These are phyloP conservation scores for Podospora tetraspora DNA, from an alignment of 495 filamentous ascomycete genomes.

Conservation along the genomic window DNA sequence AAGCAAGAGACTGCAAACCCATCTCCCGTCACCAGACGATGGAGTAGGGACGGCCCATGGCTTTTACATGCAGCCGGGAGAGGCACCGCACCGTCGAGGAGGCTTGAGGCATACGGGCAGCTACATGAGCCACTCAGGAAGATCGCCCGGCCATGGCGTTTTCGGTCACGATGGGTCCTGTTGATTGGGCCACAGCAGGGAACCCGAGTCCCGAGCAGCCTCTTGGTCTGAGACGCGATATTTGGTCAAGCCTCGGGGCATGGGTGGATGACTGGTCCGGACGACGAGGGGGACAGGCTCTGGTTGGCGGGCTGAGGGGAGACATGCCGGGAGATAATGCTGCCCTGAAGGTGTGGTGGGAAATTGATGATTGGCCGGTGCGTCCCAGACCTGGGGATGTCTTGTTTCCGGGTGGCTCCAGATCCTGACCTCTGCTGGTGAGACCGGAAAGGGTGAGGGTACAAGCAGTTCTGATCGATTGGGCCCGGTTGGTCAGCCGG, in stretches of 20 bases:
- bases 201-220: neutral
- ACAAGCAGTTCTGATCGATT: neutral
- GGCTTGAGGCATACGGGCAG: conserved; percentile 9
- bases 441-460: neutral
- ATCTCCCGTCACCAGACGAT: neutral
- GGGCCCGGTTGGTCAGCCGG: neutral
- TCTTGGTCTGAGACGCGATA: conserved; percentile 3
- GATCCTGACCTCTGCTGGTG: neutral
- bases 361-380: conserved; percentile 2
- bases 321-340: neutral
- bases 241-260: conserved; percentile 4
- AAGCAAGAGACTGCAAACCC: conserved; percentile 2
- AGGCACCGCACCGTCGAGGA: neutral
- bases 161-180: neutral
- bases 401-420: conserved; percentile 1
- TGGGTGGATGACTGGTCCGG: neutral
- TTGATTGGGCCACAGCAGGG: neutral
- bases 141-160: neutral
- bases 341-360: neutral
- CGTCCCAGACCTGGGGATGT: neutral
- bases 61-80: conserved; percentile 2
- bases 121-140: conserved; percentile 10
- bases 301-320: conserved; percentile 1
- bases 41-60: neutral
- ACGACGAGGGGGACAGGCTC: neutral